These are phyloP conservation scores for Candida peoriensis DNA, from an alignment of 805 yeast species.

Conservation along the genomic window DNA sequence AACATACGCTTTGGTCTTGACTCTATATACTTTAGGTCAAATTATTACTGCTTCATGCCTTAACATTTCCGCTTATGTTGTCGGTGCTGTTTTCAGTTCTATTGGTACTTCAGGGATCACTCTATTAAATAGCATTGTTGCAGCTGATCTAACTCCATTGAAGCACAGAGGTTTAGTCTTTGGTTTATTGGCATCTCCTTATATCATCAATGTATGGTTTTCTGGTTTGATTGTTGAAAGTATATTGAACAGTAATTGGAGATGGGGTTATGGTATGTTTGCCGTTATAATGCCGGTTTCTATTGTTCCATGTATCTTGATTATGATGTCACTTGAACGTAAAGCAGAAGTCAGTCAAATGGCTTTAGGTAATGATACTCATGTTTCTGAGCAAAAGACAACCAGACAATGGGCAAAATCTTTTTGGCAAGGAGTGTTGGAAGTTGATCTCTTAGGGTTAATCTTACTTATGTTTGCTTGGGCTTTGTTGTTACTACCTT, in stretches of 20 bases:
- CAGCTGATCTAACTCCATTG: slow-evolving; percentile 35
- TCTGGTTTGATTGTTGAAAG: slow-evolving; percentile 34
- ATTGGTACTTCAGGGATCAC: slow-evolving; percentile 34
- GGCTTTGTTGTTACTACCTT: slow-evolving; percentile 34
- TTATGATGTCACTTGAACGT: slow-evolving; percentile 30
- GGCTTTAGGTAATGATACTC: slow-evolving; percentile 10
- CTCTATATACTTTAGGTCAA: slow-evolving; percentile 31
- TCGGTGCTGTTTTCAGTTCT: slow-evolving; percentile 32
- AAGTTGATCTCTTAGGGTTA: slow-evolving; percentile 36
- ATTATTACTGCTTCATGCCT: slow-evolving; percentile 32
- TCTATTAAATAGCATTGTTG: slow-evolving; percentile 28
- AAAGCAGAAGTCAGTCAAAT: slow-evolving; percentile 22
- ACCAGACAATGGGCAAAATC: slow-evolving; percentile 2
- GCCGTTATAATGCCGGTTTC: slow-evolving; percentile 40
- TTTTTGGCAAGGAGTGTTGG: slow-evolving; percentile 22
- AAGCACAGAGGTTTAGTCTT: slow-evolving; percentile 33
- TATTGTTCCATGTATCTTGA: slow-evolving; percentile 27
- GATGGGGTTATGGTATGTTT: slow-evolving; percentile 51
- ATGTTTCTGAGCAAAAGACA: slow-evolving; percentile 4
- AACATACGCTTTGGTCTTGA: slow-evolving; percentile 29
- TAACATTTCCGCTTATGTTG: slow-evolving; percentile 30
- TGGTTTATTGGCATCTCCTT: slow-evolving; percentile 35
- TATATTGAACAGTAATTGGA: slow-evolving; percentile 36
- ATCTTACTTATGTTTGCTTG: slow-evolving; percentile 35
- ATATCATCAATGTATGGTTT: slow-evolving; percentile 36